Base-by-base conservation (phyloP, 352 stramenopile genomes). In the Phytophthora agathidicida region DNA sequence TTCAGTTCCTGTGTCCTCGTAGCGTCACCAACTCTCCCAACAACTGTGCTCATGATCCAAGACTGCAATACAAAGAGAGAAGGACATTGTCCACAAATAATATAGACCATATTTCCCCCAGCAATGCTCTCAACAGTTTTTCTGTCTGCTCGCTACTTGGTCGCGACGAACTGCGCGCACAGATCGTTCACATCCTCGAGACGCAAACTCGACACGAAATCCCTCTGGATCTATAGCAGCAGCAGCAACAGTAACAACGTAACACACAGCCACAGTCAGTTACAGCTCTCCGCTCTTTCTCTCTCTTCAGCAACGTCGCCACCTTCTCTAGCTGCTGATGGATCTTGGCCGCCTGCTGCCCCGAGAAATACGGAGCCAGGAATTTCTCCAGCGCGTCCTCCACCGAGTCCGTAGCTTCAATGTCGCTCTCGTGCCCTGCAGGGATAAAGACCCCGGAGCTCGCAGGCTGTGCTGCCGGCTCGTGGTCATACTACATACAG, bases 101-200 rank as follows among this genome's bases (percentile, higher is more conserved):
- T 42, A 65, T 50, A 37, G 37, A 62, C 14, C 24, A 19, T 42
- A 37, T 55, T 66, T 48, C n/a, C n/a, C n/a, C n/a, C n/a, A n/a
- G 31, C 24, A 46, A 38, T 44, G 41, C 17, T 51, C 38, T 41
- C 31, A 64, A 16, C n/a, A 19, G 6, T 2, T 17, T 38, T 17
- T 13, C 32, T 47, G 20, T 36, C 20, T 51, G n/a, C 33, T 27
- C 14, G 38, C 47, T 59, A 75, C 59, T 65, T 59, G 7, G 67
- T 54, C 46, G 35, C 11, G 0, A 86, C 71, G 49, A 91, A 88
- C 61, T 91, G 79, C 28, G 76, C 80, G 39, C 82, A 89, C 16
- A 91, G 64, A 47, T 91, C 82, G 55, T 91, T 70, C 19, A 89
- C 68, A 47, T 91, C 77, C 38, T 91, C 82, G 3, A 91, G 62